Percentiles rank a stretch among this genome's conserved stretches.
Conservation (phyloP, 148 eudicot species). For the Chenopodium album region DNA sequence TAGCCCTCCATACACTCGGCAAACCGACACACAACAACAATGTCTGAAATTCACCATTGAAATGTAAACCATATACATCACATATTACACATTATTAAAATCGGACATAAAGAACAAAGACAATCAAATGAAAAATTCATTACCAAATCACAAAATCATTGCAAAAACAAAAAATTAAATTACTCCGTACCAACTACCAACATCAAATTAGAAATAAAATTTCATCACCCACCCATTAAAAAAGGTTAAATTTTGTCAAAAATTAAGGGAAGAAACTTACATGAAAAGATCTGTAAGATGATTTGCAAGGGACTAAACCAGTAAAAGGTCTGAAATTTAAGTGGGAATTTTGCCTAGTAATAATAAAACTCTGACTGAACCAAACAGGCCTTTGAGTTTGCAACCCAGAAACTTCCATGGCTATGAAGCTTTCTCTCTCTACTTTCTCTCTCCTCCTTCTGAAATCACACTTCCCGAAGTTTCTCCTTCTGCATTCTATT, state of each 20-base stretch:
- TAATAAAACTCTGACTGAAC: conserved; percentile 25
- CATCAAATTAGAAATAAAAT: not conserved
- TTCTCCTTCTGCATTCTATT: conserved; percentile 15
- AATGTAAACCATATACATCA: not conserved
- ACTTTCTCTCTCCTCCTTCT: conserved; percentile 16
- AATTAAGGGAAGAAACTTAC: conserved; percentile 13
- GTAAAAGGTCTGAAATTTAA: conserved; percentile 49
- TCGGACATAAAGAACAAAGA: not conserved
- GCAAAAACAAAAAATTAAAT: not conserved
- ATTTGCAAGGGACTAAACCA: conserved; percentile 38
- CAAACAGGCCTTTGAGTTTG: conserved; percentile 46
- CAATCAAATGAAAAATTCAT: not conserved
- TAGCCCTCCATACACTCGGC: not conserved
- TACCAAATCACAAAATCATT: not conserved
- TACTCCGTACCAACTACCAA: too few species aligned
- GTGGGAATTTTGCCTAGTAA: conserved; percentile 27
- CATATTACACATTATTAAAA: not conserved
- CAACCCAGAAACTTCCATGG: conserved; percentile 53
- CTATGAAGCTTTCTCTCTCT: conserved; percentile 8
- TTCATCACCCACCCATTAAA: not conserved
- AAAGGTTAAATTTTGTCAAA: not conserved
- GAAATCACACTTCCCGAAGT: not conserved
- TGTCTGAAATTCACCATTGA: not conserved
- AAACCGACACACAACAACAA: not conserved
- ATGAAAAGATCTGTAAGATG: conserved; percentile 27